Base-by-base conservation (phyloP, 148 eudicot genomes). In the Linanthus parryae region DNA sequence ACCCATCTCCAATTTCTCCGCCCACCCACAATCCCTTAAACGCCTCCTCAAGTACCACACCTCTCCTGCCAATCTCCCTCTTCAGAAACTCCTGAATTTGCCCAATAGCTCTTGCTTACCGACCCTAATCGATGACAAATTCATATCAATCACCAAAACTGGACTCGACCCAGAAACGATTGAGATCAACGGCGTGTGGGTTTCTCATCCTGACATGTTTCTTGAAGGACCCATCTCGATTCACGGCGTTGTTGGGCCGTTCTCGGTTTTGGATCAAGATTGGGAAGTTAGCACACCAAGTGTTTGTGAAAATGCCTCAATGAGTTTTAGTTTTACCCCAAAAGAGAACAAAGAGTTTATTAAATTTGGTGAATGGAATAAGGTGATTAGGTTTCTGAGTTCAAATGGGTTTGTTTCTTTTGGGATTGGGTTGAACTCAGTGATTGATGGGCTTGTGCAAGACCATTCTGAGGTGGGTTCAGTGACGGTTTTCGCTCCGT, bases 191-290 rank as follows among this genome's bases (percentile, higher is more conserved):
- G n/a, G n/a, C n/a, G n/a, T n/a, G n/a, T n/a, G n/a, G n/a, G n/a
- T n/a, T n/a, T n/a, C n/a, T n/a, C n/a, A 83, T 48, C 85, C 85
- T 2, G 77, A 79, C 58, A 17, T 83, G 69, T 83, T 79, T 57
- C 73, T 79, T 27, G 63, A 63, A 1, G 76, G 72, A 8, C 48
- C 65, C n/a, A 10, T 79, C 28, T 43, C 82, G 0, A n/a, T n/a
- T n/a, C n/a, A n/a, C n/a, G n/a, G n/a, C n/a, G n/a, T n/a, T n/a
- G n/a, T n/a, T n/a, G n/a, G 75, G 76, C 22, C 90, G 79, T n/a
- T n/a, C n/a, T n/a, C n/a, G n/a, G n/a, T n/a, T n/a, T n/a, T n/a
- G 2, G 26, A 43, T 38, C 49, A 49, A 25, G 42, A 56, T 27
- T 26, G 49, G 14, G 61, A 68, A 21, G 31, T 56, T 38, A 50